These are phyloP conservation scores for Parasitella parasitica DNA, from an alignment of 371 early-diverging fungal species.

Conservation along the genomic window DNA sequence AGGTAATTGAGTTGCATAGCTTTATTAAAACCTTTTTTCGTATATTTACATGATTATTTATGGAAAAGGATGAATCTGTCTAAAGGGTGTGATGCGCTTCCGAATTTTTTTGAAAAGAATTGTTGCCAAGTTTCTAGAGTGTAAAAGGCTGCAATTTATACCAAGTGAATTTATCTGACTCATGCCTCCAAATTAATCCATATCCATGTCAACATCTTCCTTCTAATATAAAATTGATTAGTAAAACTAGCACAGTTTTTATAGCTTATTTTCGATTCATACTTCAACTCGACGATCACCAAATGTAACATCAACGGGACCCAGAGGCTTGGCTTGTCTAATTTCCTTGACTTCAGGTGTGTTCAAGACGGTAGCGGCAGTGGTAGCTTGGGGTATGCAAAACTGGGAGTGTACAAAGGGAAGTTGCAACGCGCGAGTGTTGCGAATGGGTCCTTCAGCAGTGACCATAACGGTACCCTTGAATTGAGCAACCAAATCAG, in stretches of 20 bases:
- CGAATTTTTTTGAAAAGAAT: not conserved
- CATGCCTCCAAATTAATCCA: slow-evolving; percentile 16
- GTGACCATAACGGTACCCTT: slow-evolving; percentile 84
- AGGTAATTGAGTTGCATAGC: not conserved
- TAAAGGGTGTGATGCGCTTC: not conserved
- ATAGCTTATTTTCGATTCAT: not conserved
- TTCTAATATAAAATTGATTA: slow-evolving; percentile 13
- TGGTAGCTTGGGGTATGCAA: slow-evolving; percentile 52
- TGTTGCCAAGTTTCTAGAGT: not conserved
- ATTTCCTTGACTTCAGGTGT: slow-evolving; percentile 39
- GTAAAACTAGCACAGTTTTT: not conserved
- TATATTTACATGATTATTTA: slow-evolving; percentile 1
- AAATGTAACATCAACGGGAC: slow-evolving; percentile 29
- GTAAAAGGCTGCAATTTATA: not conserved
- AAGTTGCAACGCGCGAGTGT: slow-evolving; percentile 58
- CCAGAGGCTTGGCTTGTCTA: slow-evolving; percentile 27
- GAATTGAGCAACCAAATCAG: slow-evolving; percentile 81
- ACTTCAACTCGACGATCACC: slow-evolving; percentile 42
- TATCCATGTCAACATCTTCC: slow-evolving; percentile 40
- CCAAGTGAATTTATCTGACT: too few relatives aligned
- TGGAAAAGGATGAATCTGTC: not conserved
- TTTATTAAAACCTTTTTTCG: not conserved
- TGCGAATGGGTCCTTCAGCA: slow-evolving; percentile 71
- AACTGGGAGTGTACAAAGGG: slow-evolving; percentile 78
- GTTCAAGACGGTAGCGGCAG: slow-evolving; percentile 41